Evolutionary conservation across 2,329 filamentous ascomycete genomes (phyloP).

Genomic region (Akanthomyces muscarius): DNA sequence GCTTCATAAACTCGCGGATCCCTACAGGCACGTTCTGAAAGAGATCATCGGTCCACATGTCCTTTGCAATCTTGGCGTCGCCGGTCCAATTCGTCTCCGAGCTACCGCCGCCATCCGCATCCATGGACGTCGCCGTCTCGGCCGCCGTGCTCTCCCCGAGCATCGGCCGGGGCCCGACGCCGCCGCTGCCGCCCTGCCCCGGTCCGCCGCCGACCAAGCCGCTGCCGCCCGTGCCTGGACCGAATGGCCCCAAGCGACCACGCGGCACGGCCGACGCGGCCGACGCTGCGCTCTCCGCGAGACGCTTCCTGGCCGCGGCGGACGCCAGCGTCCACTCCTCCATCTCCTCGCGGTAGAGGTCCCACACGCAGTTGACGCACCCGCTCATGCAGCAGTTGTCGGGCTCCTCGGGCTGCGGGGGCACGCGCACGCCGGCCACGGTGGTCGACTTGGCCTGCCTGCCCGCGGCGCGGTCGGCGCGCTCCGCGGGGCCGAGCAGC

Average conservation of each 20-base stretch:
- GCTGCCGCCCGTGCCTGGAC: slow-evolving; percentile 13
- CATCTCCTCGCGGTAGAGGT: slow-evolving; percentile 83
- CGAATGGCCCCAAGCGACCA: too few relatives aligned
- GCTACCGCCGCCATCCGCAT: slow-evolving; percentile 70
- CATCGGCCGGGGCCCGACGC: slow-evolving; percentile 25
- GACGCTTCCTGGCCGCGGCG: slow-evolving; percentile 56
- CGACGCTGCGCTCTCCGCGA: slow-evolving; percentile 32
- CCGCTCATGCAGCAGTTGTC: slow-evolving; percentile 99
- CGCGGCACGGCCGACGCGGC: too few relatives aligned
- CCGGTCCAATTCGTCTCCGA: slow-evolving; percentile 43
- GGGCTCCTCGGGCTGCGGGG: slow-evolving; percentile 80
- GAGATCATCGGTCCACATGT: slow-evolving; percentile 61
- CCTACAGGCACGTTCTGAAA: slow-evolving; percentile 84
- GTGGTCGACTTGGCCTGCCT: slow-evolving; percentile 56
- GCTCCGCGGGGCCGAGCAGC: slow-evolving; percentile 68
- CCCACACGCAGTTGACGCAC: slow-evolving; percentile 97
- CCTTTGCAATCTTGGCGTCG: slow-evolving; percentile 42
- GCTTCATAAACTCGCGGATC: slow-evolving; percentile 95
- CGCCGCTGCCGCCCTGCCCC: not conserved
- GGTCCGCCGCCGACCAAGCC: too few relatives aligned
- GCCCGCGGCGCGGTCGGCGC: slow-evolving; percentile 56
- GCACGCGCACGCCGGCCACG: slow-evolving; percentile 76
- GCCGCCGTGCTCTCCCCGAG: slow-evolving; percentile 29
- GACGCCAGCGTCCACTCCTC: slow-evolving; percentile 76
- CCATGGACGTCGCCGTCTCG: slow-evolving; percentile 52